These are phyloP conservation scores for Erodium maritimum DNA, from an alignment of 345 rosid species.

Conservation along the genomic window DNA sequence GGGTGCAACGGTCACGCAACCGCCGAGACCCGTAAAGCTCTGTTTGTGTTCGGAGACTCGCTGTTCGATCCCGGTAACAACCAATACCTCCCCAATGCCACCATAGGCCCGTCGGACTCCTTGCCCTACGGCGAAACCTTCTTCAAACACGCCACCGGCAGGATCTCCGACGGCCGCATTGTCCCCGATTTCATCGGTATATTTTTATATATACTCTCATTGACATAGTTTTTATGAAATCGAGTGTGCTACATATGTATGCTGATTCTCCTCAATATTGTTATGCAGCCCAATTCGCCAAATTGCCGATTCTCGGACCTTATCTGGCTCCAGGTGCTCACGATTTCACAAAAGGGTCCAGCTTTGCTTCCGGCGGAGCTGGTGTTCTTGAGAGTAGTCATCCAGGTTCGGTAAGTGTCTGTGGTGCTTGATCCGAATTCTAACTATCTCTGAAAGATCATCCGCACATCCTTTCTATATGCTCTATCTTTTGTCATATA, in stretches of 20 bases:
- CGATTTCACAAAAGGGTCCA: slow-evolving; percentile 8
- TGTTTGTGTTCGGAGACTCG: slow-evolving; percentile 13
- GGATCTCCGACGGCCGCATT: slow-evolving; percentile 9
- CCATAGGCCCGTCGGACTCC: not conserved
- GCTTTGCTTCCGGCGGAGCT: slow-evolving; percentile 18
- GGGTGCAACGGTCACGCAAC: too few relatives aligned
- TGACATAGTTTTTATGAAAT: not conserved
- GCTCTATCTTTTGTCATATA: too few relatives aligned
- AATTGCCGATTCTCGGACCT: slow-evolving; percentile 8
- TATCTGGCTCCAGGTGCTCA: slow-evolving; percentile 6
- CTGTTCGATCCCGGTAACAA: slow-evolving; percentile 7
- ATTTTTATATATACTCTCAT: not conserved
- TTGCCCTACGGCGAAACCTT: slow-evolving; percentile 14
- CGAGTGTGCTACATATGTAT: not conserved
- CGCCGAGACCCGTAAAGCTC: not conserved
- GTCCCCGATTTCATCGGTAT: slow-evolving; percentile 12
- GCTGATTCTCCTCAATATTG: too few relatives aligned
- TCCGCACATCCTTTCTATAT: too few relatives aligned
- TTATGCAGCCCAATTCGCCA: slow-evolving; percentile 13
- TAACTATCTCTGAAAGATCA: too few relatives aligned
- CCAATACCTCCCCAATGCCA: slow-evolving; percentile 3
- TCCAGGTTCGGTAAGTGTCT: slow-evolving; percentile 3
- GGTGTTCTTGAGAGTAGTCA: slow-evolving; percentile 8
- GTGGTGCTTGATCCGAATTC: too few relatives aligned
- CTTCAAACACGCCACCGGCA: slow-evolving; percentile 11